Base-by-base conservation (phyloP, 1,139 yeast species). In the Magnusiomyces paraingens region DNA sequence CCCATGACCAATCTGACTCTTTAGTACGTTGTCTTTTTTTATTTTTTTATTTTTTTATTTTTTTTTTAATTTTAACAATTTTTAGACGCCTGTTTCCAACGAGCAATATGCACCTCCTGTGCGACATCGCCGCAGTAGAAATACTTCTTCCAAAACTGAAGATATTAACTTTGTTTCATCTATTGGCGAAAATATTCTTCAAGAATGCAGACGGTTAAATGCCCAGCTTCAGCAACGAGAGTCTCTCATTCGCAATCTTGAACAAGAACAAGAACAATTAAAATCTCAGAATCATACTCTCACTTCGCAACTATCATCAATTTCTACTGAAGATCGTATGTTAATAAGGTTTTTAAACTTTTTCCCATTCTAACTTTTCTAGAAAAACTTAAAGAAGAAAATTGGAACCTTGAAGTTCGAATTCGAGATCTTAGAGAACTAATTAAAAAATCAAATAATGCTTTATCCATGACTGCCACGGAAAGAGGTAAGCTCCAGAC, bases 161-260 rank as follows among this genome's bases (percentile, higher is more conserved):
- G 93, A 88, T 60, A 81, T 87, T 73, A 82, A 84, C 62, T 89
- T 89, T 67, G 88, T 87, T 3, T 86, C 90, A 53, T 94, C 89
- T 1, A 72, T 90, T 58, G 86, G 94, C 68, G 95, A 89, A 64
- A 85, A 84, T 53, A 73, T 90, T 57, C 75, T 90, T 32, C 74
- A 79, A 29, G 95, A 90, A 70, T 88, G 96, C 64, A 79, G 97
- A 60, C 76, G 85, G 58, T 75, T 89, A 55, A 86, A 83, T 53
- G 83, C 84, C 8, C 61, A 61, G 40, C 55, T 68, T n/a, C 58
- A 60, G 38, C 20, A 18, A 6, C 22, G 20, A 10, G 47, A 44
- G n/a, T 14, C 18, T 5, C 18, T n/a, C 18, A 40, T 52, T 26
- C 17, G 46, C 20, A 11, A 40, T 18, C 67, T 76, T 11, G 71